These are phyloP conservation scores for Diversispora eburnea DNA, from an alignment of 192 early-diverging fungal genomes.

Conservation along the genomic window DNA sequence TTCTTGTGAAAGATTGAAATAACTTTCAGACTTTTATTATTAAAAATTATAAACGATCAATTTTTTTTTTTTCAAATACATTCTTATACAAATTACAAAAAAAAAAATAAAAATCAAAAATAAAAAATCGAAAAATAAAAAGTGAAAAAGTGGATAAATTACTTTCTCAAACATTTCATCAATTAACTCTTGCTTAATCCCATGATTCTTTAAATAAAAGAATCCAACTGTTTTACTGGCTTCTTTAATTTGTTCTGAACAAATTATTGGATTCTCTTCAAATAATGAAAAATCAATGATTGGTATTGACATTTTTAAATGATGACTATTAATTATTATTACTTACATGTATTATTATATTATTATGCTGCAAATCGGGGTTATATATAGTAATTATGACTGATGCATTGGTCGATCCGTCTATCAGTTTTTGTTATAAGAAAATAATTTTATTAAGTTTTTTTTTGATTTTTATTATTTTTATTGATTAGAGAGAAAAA, in stretches of 20 bases:
- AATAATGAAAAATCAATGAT: slow-evolving; percentile 60
- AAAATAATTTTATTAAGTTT: too few species aligned
- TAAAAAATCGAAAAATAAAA: too few species aligned
- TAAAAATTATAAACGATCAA: background rate
- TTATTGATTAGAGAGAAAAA: too few species aligned
- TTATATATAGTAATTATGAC: too few species aligned
- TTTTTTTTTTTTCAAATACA: background rate
- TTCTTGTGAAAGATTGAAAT: slow-evolving; percentile 49
- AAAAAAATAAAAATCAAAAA: too few species aligned
- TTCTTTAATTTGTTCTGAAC: slow-evolving; percentile 45
- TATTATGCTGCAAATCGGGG: too few species aligned
- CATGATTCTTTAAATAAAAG: slow-evolving; percentile 61
- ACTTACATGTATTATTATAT: too few species aligned
- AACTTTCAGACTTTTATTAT: slow-evolving; percentile 40
- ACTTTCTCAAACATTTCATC: slow-evolving; percentile 54
- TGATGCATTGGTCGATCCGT: too few species aligned
- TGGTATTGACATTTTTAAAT: slow-evolving; percentile 48
- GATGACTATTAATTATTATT: too few species aligned
- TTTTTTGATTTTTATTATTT: too few species aligned
- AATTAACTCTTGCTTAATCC: slow-evolving; percentile 44
- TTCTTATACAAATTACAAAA: background rate
- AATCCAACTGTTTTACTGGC: slow-evolving; percentile 57
- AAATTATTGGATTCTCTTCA: slow-evolving; percentile 36
- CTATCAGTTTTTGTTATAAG: too few species aligned
- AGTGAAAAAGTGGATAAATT: too few species aligned